Evolutionary conservation across 495 filamentous ascomycete species (phyloP).

Genomic region (Chaetomidium leptoderma): DNA sequence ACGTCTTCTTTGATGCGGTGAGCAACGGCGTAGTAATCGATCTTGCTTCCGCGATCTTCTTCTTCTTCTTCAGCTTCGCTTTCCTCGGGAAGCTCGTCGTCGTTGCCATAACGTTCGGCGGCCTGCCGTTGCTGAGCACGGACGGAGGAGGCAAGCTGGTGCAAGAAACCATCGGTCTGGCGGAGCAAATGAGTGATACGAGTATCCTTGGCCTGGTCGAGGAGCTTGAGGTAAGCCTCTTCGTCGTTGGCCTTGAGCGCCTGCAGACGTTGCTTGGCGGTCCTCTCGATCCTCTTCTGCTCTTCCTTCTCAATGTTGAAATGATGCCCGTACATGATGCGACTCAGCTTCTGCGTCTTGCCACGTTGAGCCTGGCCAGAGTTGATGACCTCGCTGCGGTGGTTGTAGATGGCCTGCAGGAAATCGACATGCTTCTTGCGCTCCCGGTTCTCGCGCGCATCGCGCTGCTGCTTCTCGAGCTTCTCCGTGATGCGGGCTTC

Average conservation of each 20-base stretch:
- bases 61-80: slow-evolving; percentile 62
- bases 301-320: slow-evolving; percentile 98
- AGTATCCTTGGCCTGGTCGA: slow-evolving; percentile 97
- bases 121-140: slow-evolving; percentile 83
- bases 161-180: slow-evolving; percentile 95
- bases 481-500: slow-evolving; percentile 97
- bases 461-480: slow-evolving; percentile 95
- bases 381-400: slow-evolving; percentile 47
- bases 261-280: slow-evolving; percentile 98
- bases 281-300: slow-evolving; percentile 93
- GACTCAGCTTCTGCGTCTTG: slow-evolving; percentile 79
- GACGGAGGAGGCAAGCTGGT: slow-evolving; percentile 89
- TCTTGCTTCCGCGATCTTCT: slow-evolving; percentile 66
- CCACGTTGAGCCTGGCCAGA: slow-evolving; percentile 38
- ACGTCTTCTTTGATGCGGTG: slow-evolving; percentile 93
- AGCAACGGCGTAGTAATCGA: slow-evolving; percentile 97
- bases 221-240: slow-evolving; percentile 92
- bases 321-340: slow-evolving; percentile 81
- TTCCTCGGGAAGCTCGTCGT: slow-evolving; percentile 55
- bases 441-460: slow-evolving; percentile 87
- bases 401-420: slow-evolving; percentile 61
- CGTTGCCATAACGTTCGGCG: slow-evolving; percentile 70
- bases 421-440: slow-evolving; percentile 95
- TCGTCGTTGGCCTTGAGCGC: slow-evolving; percentile 98
- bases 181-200: slow-evolving; percentile 95